Evolutionary conservation across 805 yeast species (phyloP).

Genomic region (Kodamaea hsintzibuensis): DNA sequence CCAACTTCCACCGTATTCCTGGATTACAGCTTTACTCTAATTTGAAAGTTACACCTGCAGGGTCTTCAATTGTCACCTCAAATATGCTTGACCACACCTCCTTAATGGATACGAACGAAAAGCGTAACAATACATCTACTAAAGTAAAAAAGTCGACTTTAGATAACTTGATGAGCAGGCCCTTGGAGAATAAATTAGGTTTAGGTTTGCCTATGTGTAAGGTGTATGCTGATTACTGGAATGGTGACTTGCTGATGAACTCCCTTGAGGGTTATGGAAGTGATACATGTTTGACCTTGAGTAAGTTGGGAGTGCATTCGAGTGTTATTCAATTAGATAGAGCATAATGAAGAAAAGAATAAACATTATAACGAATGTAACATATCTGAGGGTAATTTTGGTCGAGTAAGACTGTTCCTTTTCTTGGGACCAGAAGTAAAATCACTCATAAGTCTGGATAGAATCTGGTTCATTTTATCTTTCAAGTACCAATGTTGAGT

Average conservation of each 20-base stretch:
- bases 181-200: conserved; percentile 75
- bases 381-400: too few species aligned
- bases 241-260: conserved; percentile 80
- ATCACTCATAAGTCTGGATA: too few species aligned
- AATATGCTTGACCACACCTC: conserved; percentile 41
- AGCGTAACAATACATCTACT: conserved; percentile 16
- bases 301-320: conserved; percentile 71
- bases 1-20: conserved; percentile 70
- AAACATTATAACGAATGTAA: too few species aligned
- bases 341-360: conserved; percentile 41
- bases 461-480: too few species aligned
- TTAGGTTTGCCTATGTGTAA: conserved; percentile 91
- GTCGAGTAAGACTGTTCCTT: too few species aligned
- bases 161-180: conserved; percentile 64
- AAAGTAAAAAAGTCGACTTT: conserved; percentile 53
- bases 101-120: conserved; percentile 31
- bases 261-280: conserved; percentile 91
- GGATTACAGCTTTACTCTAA: conserved; percentile 53
- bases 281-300: conserved; percentile 78
- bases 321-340: conserved; percentile 69
- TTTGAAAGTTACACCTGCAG: conserved; percentile 41
- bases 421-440: too few species aligned
- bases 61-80: conserved; percentile 33
- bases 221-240: conserved; percentile 95
- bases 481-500: too few species aligned